phyloP scores from a whole-genome alignment of 306 rosid species.

The Malus orientalis region DNA sequence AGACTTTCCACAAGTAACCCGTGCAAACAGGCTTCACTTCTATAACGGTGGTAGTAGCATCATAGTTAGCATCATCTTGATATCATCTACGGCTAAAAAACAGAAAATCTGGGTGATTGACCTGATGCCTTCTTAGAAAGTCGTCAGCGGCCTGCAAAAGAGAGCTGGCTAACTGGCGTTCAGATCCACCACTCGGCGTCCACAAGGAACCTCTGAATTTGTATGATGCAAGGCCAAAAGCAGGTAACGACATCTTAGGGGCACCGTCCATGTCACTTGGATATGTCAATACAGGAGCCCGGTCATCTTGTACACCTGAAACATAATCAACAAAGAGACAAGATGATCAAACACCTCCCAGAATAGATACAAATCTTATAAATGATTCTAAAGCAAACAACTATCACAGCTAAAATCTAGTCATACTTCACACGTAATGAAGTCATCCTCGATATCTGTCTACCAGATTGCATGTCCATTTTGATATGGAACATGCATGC shows the following conservation, averaged over 20 bases:
- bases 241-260: slow-evolving; percentile 55
- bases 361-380: neutral
- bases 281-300: slow-evolving; percentile 30
- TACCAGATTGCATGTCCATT: neutral
- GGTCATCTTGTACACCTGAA: slow-evolving; percentile 36
- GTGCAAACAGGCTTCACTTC: slow-evolving; percentile 19
- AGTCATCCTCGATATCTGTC: neutral
- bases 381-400: neutral
- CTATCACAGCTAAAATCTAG: neutral
- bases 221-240: slow-evolving; percentile 84
- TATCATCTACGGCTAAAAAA: slow-evolving; percentile 61
- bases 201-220: slow-evolving; percentile 84
- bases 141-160: slow-evolving; percentile 56
- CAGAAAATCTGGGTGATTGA: slow-evolving; percentile 81
- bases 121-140: slow-evolving; percentile 55
- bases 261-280: slow-evolving; percentile 32
- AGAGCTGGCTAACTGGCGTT: slow-evolving; percentile 41
- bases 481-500: neutral
- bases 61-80: slow-evolving; percentile 9
- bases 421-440: neutral
- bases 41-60: slow-evolving; percentile 19
- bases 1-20: slow-evolving; percentile 10
- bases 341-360: neutral
- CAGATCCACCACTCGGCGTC: slow-evolving; percentile 67
- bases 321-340: neutral